Base-by-base conservation (phyloP, 2,329 filamentous ascomycete species). In the Boeremia lycopersici region DNA sequence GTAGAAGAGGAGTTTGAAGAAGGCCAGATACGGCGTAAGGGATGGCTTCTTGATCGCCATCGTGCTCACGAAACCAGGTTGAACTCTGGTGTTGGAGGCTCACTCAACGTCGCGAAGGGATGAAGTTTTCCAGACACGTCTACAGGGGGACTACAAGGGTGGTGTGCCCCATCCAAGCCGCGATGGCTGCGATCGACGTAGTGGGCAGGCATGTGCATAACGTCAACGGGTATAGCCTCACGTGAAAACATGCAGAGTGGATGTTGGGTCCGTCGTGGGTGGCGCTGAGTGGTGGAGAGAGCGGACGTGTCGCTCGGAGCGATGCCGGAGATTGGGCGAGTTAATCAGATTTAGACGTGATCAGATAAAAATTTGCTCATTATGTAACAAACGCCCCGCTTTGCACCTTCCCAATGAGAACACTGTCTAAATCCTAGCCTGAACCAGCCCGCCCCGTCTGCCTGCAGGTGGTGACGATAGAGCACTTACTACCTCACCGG, bases 1-100 rank as follows among this genome's bases (percentile, higher is more conserved):
- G 48, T 74, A 74, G 53, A 72, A 71, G 34, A 74, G 65, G 17
- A 74, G 69, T 30, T 63, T 65, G 31, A 73, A 42, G 49, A 73
- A 74, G 51, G 66, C 67, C 53, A 70, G 61, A 48, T 72, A 70
- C 23, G 66, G 63, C 26, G 63, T 58, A 58, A 60, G 51, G 15
- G 67, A 66, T 40, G 65, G 69, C 55, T 58, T 63, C 29, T 64
- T 71, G 60, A 67, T 39, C 33, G 59, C 36, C 71, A 74, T 73
- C 49, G 61, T 48, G 62, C 53, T 57, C 43, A 38, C 25, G 52
- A 53, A 41, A 43, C 48, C 40, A 53, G 57, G 33, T 54, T 48
- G 52, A 43, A 28, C 25, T 57, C 52, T 54, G 48, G 50, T 46
- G 60, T 47, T 41, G 59, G 48, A 43, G 35, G 35, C 43, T 57